A percentile compares a stretch with the other conserved stretches of the same genome.
Evolutionary conservation across 257 asterid species (phyloP).

Genomic region (Solanum gandarillasii): DNA sequence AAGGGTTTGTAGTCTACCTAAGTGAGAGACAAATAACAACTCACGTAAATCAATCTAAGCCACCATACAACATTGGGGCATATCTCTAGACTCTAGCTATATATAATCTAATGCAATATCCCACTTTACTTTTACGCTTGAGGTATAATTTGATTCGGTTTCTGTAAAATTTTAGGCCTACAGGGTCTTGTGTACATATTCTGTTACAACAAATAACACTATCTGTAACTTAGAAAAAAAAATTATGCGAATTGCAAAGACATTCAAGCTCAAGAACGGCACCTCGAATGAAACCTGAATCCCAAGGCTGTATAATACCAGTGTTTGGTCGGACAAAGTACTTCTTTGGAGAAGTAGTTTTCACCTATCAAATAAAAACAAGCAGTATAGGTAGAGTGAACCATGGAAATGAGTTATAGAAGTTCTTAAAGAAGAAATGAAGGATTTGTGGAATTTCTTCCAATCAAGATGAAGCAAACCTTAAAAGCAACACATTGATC

Average conservation of each 20-base stretch:
- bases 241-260: not conserved
- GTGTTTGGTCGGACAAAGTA: conserved; percentile 81
- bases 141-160: not conserved
- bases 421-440: not conserved
- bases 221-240: not conserved
- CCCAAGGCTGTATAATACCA: conserved; percentile 69
- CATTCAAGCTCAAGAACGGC: conserved; percentile 2
- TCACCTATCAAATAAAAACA: conserved; percentile 34
- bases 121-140: not conserved
- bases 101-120: not conserved
- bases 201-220: not conserved
- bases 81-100: not conserved
- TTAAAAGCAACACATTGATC: conserved; percentile 73
- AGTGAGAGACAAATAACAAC: not conserved
- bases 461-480: conserved; percentile 19
- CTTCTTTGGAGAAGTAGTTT: conserved; percentile 86
- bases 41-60: not conserved
- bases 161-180: not conserved
- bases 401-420: not conserved
- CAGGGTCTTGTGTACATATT: not conserved
- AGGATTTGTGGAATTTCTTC: not conserved
- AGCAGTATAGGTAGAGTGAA: not conserved
- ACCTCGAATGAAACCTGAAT: conserved; percentile 71
- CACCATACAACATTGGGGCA: not conserved
- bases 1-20: not conserved